A percentile compares a stretch with the other conserved stretches of the same genome.
phyloP scores from a whole-genome alignment of 805 yeast species.

The Spencermartinsiella europaea region DNA sequence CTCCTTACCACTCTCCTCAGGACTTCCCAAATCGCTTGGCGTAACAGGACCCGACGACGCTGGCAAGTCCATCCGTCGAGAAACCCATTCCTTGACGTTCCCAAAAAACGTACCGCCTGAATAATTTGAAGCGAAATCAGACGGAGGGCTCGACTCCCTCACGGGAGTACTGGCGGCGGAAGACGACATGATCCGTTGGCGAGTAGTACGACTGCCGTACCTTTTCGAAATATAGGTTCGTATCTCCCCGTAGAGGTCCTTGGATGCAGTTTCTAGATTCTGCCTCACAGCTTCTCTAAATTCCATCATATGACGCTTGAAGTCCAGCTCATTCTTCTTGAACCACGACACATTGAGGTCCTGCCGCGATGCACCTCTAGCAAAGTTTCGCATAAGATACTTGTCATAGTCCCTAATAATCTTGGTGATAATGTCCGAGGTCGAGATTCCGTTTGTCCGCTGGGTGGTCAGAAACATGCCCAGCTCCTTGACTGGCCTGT shows the following conservation, averaged over 20 bases:
- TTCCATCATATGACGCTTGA: conserved; percentile 83
- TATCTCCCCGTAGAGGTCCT: conserved; percentile 80
- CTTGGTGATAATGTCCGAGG: conserved; percentile 92
- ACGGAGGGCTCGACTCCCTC: conserved; percentile 44
- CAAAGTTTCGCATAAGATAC: conserved; percentile 93
- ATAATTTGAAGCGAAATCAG: conserved; percentile 60
- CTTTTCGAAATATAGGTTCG: background rate
- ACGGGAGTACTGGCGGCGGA: conserved; percentile 5
- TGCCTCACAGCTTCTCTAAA: conserved; percentile 82
- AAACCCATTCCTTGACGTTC: conserved; percentile 33
- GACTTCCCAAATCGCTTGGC: conserved; percentile 16
- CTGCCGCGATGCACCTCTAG: conserved; percentile 94
- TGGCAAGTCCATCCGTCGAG: conserved; percentile 21
- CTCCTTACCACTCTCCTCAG: background rate
- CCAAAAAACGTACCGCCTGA: conserved; percentile 40
- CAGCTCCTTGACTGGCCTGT: conserved; percentile 81
- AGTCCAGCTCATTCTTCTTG: conserved; percentile 91
- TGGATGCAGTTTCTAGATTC: conserved; percentile 60
- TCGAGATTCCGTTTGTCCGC: conserved; percentile 93
- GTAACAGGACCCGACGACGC: conserved; percentile 2
- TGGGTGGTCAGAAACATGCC: conserved; percentile 94
- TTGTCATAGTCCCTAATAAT: conserved; percentile 95
- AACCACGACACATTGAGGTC: conserved; percentile 97
- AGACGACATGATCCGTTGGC: conserved; percentile 21
- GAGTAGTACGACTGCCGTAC: background rate